phyloP scores from a whole-genome alignment of 768 basidiomycete genomes.

The Imleria badia region DNA sequence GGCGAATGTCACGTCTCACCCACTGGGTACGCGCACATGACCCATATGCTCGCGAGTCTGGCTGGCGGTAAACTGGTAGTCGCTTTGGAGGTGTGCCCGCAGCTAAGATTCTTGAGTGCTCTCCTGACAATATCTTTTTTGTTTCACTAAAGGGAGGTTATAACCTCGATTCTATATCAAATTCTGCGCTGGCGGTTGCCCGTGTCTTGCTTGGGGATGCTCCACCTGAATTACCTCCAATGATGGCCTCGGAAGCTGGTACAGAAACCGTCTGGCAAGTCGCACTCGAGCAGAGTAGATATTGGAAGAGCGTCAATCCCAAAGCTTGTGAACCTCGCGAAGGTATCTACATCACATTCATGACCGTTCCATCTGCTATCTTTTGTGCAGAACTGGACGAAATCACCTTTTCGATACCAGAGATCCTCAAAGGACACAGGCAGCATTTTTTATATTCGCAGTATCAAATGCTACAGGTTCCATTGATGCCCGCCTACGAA shows the following conservation, averaged over 20 bases:
- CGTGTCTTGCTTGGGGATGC: conserved; percentile 87
- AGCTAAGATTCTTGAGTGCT: conserved; percentile 5
- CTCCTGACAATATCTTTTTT: conserved; percentile 1
- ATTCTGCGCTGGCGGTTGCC: conserved; percentile 84
- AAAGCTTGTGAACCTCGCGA: conserved; percentile 81
- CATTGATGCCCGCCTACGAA: conserved; percentile 70
- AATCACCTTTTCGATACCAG: conserved; percentile 67
- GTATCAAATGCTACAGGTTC: conserved; percentile 79
- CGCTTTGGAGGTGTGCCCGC: conserved; percentile 75
- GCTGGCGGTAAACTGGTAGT: conserved; percentile 89
- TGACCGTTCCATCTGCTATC: background rate
- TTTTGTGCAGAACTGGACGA: conserved; percentile 53
- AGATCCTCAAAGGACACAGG: conserved; percentile 88
- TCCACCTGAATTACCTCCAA: conserved; percentile 69
- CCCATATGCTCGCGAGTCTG: conserved; percentile 89
- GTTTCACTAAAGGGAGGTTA: conserved; percentile 77
- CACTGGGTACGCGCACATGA: conserved; percentile 96
- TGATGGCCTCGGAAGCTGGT: conserved; percentile 75
- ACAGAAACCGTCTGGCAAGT: conserved; percentile 91
- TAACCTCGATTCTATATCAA: conserved; percentile 84
- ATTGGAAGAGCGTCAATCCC: conserved; percentile 86
- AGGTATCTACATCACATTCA: conserved; percentile 43
- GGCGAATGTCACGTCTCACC: conserved; percentile 92
- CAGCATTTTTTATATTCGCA: conserved; percentile 76
- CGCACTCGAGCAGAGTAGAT: conserved; percentile 81